Evolutionary conservation across 208 protist genomes (phyloP).

Genomic region (Trypanosoma cruzi): DNA sequence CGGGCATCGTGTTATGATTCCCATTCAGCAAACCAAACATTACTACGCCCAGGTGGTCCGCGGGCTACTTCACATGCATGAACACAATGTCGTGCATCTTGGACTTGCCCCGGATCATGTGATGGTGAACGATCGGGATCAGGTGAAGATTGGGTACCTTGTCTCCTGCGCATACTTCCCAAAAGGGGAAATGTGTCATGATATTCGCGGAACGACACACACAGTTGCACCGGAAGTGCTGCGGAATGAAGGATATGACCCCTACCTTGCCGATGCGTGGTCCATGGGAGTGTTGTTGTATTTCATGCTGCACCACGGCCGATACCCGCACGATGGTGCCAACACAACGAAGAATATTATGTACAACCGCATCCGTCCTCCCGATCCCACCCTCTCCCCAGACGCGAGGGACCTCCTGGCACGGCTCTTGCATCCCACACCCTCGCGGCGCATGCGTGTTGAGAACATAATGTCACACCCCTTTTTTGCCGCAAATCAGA

Average conservation of each 20-base stretch:
- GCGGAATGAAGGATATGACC: slow-evolving; percentile 64
- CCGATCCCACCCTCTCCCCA: slow-evolving; percentile 40
- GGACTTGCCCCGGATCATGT: slow-evolving; percentile 89
- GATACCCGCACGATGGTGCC: slow-evolving; percentile 88
- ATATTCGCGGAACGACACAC: slow-evolving; percentile 78
- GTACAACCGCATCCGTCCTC: slow-evolving; percentile 55
- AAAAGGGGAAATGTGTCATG: slow-evolving; percentile 44
- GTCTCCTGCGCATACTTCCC: slow-evolving; percentile 65
- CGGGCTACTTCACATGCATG: slow-evolving; percentile 75
- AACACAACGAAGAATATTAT: slow-evolving; percentile 88
- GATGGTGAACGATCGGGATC: slow-evolving; percentile 62
- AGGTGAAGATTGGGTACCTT: slow-evolving; percentile 75
- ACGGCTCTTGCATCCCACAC: slow-evolving; percentile 55
- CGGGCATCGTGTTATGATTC: slow-evolving; percentile 17
- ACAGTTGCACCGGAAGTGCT: slow-evolving; percentile 89
- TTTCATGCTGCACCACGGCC: slow-evolving; percentile 86
- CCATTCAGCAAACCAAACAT: slow-evolving; percentile 33
- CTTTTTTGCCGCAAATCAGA: slow-evolving; percentile 39
- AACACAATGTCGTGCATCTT: slow-evolving; percentile 70
- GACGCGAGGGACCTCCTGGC: slow-evolving; percentile 60
- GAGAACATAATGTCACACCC: slow-evolving; percentile 66
- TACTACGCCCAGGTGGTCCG: slow-evolving; percentile 76
- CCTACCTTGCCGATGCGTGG: slow-evolving; percentile 83
- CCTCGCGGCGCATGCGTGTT: slow-evolving; percentile 61
- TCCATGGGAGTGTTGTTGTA: slow-evolving; percentile 83